Evolutionary conservation across 495 filamentous ascomycete species (phyloP), one percentile per base, ranked within the genome.

Genomic region (Talaromyces thailandensis): DNA sequence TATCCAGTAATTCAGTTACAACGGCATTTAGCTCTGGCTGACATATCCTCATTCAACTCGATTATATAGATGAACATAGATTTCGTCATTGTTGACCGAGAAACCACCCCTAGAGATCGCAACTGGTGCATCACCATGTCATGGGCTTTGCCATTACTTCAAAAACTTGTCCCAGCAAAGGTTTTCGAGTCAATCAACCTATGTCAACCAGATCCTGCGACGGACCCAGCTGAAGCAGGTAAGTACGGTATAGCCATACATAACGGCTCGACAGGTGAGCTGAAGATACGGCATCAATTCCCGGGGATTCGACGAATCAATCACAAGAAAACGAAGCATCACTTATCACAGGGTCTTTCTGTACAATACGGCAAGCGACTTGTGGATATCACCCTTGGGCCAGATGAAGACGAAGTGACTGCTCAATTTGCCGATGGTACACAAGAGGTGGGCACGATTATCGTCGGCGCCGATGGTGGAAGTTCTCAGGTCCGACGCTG

Each of bases 81-180:
- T 12, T 58, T 35, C 24, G 56, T 58, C 8, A 58, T 58, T 23
- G 56, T 58, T 6, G 56, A 58, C 9, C 56, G 56, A 16, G 56
- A 58, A 58, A 58, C 56, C 2, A 31, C 31, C 23, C 56, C 56
- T 3, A 58, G 56, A 43, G 56, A 58, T 31, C 56, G 56, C 16
- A 58, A 58, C 31, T 58, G 56, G 56, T 29, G 18, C 12, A 58
- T 58, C 28, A 58, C 56, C 8, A 29, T 58, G 16, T 29, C 28
- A 6, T 58, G 56, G 28, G 56, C 56, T 3, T 18, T 40, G 16
- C 31, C 56, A 16, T 21, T 58, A 12, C 32, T 58, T 12, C 29
- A 58, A 58, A 40, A 58, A 0, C 56, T 58, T 58, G 18, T 58
- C n/a, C 56, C 56, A 5, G 32, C 28, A n/a, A 37, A 12, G 43